Evolutionary conservation across 306 rosid species (phyloP).

Genomic region (Fragaria vesca): DNA sequence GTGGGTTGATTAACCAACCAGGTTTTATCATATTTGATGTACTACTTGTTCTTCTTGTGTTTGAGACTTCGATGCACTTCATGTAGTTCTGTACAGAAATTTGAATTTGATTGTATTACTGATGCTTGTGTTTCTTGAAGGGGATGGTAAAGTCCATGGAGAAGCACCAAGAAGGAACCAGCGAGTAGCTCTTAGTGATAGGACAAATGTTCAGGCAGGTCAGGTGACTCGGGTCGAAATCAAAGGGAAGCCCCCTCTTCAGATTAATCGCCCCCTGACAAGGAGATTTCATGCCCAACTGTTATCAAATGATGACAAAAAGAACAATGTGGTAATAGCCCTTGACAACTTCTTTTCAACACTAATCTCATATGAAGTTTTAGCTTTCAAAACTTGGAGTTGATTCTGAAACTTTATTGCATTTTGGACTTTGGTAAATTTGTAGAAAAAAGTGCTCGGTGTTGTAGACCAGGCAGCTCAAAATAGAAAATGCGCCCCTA

Average conservation of each 20-base stretch:
- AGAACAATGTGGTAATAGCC: slow-evolving; percentile 43
- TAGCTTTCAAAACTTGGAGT: not conserved
- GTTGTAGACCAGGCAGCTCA: slow-evolving; percentile 14
- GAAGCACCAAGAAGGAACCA: slow-evolving; percentile 57
- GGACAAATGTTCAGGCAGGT: slow-evolving; percentile 55
- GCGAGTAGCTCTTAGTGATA: slow-evolving; percentile 58
- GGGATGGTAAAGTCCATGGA: slow-evolving; percentile 43
- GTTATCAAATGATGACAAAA: slow-evolving; percentile 17
- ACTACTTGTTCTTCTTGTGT: not conserved
- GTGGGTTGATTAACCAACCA: not conserved
- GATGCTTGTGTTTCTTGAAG: slow-evolving; percentile 25
- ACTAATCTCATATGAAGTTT: not conserved
- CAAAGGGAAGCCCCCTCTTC: slow-evolving; percentile 31
- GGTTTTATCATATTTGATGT: not conserved
- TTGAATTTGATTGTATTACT: not conserved
- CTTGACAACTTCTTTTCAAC: not conserved
- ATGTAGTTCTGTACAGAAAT: not conserved
- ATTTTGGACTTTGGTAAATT: not conserved
- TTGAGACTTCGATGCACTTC: not conserved
- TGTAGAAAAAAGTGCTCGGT: slow-evolving; percentile 37
- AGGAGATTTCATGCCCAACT: slow-evolving; percentile 21
- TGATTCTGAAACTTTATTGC: not conserved
- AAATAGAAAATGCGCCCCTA: slow-evolving; percentile 17
- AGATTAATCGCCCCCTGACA: slow-evolving; percentile 19
- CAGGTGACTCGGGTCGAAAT: slow-evolving; percentile 14